Conservation (phyloP, 805 yeast genomes). For the Yamadazyma tumulicola region DNA sequence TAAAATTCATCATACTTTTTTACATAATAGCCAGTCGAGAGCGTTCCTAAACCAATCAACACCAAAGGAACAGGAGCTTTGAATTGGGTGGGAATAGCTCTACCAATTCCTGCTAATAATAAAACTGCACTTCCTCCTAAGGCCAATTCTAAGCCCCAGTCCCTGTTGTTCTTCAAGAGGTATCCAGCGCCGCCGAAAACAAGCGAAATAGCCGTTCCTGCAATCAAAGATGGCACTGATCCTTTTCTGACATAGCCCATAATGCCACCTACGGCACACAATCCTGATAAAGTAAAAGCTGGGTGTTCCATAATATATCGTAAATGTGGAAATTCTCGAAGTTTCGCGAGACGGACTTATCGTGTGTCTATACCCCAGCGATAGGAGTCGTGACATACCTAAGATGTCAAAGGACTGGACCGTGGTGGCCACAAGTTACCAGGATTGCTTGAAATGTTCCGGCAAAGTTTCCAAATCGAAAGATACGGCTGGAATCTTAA, state of each 20-base stretch:
- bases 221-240: constrained; percentile 75
- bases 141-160: constrained; percentile 79
- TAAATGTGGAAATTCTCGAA: too few species aligned
- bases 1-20: constrained; percentile 76
- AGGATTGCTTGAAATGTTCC: too few species aligned
- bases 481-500: too few species aligned
- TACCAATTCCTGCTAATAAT: constrained; percentile 66
- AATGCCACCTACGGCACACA: constrained; percentile 66
- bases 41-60: constrained; percentile 59
- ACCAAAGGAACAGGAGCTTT: constrained; percentile 73
- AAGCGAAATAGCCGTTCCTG: constrained; percentile 63
- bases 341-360: too few species aligned
- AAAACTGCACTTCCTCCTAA: constrained; percentile 66
- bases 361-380: too few species aligned
- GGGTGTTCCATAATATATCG: constrained; percentile 90
- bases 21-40: constrained; percentile 65
- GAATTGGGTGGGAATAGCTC: constrained; percentile 59
- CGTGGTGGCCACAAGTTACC: too few species aligned
- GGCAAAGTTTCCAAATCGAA: too few species aligned
- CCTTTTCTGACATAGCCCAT: constrained; percentile 66
- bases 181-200: constrained; percentile 72
- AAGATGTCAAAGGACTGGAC: too few species aligned
- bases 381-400: too few species aligned
- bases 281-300: constrained; percentile 65
- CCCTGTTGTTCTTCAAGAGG: constrained; percentile 66